Evolutionary conservation across 306 rosid genomes (phyloP).

Genomic region (Cucurbita ficifolia): DNA sequence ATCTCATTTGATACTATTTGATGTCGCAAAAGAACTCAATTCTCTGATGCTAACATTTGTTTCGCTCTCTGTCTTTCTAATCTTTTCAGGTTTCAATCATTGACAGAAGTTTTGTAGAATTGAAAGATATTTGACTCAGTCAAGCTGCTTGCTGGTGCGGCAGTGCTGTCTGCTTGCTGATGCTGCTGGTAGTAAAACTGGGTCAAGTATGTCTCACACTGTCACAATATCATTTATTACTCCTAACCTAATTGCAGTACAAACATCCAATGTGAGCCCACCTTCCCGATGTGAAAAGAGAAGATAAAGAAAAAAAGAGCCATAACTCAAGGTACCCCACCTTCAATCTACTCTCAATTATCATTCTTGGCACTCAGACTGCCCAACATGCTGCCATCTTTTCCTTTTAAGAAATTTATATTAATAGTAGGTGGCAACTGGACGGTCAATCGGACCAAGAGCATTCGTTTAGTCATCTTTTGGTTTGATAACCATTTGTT

Average conservation of each 20-base stretch:
- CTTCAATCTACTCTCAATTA: conserved; percentile 5
- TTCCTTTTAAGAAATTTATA: not conserved
- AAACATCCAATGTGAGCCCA: conserved; percentile 2
- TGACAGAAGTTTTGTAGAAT: not conserved
- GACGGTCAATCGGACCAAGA: no score
- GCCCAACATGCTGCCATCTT: not conserved
- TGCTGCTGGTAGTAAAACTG: not conserved
- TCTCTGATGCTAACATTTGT: not conserved
- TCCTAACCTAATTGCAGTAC: conserved; percentile 6
- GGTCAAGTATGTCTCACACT: conserved; percentile 5
- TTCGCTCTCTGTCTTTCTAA: not conserved
- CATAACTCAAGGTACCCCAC: conserved; percentile 2
- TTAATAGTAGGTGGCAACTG: not conserved
- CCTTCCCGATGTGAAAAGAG: conserved; percentile 1
- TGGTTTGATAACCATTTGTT: no score
- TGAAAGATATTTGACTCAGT: conserved; percentile 5
- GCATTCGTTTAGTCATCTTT: no score
- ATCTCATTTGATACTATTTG: not conserved
- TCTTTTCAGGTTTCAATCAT: not conserved
- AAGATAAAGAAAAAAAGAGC: not conserved
- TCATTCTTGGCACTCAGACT: not conserved
- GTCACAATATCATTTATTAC: not conserved
- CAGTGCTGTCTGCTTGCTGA: not conserved
- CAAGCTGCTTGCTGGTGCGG: not conserved
- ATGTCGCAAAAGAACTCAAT: not conserved